These are phyloP conservation scores for Erodium texanum DNA, from an alignment of 441 rosid genomes.

Conservation along the genomic window DNA sequence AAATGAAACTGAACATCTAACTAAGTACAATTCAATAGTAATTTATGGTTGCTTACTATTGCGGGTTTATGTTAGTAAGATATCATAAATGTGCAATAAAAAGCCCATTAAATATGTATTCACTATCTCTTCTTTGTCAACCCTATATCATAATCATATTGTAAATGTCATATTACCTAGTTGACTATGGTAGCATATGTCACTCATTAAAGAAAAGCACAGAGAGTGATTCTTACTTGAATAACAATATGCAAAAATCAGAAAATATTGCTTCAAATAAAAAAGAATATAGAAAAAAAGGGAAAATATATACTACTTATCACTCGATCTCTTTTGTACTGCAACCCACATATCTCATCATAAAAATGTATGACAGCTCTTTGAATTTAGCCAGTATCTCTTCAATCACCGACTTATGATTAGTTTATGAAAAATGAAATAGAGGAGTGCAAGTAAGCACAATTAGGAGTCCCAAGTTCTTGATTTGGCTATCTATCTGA, in stretches of 20 bases:
- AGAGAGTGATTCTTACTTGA: background rate
- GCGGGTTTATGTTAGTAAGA: no score
- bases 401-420: background rate
- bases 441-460: no score
- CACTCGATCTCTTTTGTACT: background rate
- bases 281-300: no score
- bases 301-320: background rate
- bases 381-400: background rate
- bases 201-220: background rate
- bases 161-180: slow-evolving; percentile 11
- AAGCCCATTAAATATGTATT: no score
- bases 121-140: background rate
- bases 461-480: background rate
- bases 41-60: no score
- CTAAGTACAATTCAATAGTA: no score
- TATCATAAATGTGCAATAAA: no score
- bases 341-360: background rate
- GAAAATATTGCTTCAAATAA: no score
- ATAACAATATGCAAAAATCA: background rate
- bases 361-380: background rate
- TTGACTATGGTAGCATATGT: slow-evolving; percentile 13
- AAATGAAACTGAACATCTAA: no score
- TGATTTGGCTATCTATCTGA: background rate
- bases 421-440: no score
- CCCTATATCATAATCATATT: slow-evolving; percentile 6